Conservation (phyloP, 202 grass and related monocot genomes). For the Setaria italica region DNA sequence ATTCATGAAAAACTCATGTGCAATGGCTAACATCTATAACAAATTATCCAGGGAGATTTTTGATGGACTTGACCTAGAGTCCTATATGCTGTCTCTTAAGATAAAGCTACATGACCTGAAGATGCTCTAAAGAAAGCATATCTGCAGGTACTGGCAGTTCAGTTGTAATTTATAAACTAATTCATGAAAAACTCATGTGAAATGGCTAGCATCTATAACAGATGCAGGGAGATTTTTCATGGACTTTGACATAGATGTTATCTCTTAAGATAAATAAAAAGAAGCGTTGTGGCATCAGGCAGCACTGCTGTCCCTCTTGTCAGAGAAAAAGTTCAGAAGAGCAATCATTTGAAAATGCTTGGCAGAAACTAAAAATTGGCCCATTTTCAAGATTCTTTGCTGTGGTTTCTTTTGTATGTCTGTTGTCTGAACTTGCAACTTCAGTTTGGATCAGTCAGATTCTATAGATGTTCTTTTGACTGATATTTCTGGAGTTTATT, state of each 20-base stretch:
- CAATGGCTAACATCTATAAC: not conserved
- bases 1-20: constrained; percentile 36
- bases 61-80: constrained; percentile 60
- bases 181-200: constrained; percentile 32
- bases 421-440: constrained; percentile 33
- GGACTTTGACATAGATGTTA: constrained; percentile 51
- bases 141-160: constrained; percentile 57
- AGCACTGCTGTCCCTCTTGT: constrained; percentile 60
- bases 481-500: constrained; percentile 78
- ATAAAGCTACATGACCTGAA: constrained; percentile 70
- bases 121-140: constrained; percentile 66
- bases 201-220: constrained; percentile 11
- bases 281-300: constrained; percentile 46
- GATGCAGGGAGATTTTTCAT: constrained; percentile 64
- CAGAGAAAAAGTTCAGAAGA: constrained; percentile 60
- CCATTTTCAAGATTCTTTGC: not conserved
- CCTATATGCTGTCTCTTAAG: constrained; percentile 44
- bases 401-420: not conserved
- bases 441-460: constrained; percentile 51
- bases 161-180: not conserved
- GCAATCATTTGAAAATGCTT: constrained; percentile 63
- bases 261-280: constrained; percentile 70
- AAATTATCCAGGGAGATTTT: constrained; percentile 54
- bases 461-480: constrained; percentile 57
- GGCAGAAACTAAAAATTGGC: constrained; percentile 57